Evolutionary conservation across 2,329 filamentous ascomycete species (phyloP).

Genomic region (Blastomyces emzantsi): DNA sequence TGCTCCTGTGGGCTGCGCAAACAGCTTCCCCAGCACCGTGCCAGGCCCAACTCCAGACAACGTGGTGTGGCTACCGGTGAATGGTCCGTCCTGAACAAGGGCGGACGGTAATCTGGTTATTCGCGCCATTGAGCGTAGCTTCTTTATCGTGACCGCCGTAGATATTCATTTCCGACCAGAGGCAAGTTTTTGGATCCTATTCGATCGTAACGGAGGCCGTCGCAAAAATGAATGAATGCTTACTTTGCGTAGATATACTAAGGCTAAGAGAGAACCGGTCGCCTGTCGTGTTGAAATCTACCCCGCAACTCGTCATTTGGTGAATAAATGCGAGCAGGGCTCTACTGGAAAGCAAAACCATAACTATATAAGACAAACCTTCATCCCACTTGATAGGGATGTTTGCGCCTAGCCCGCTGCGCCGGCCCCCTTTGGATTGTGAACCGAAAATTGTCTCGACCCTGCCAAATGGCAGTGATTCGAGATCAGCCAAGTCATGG

Average conservation of each 20-base stretch:
- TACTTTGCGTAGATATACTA: constrained; percentile 3
- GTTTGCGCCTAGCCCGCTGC: constrained; percentile 10
- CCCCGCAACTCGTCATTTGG: background rate
- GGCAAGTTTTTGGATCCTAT: background rate
- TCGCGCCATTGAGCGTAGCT: constrained; percentile 10
- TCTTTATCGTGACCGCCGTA: constrained; percentile 9
- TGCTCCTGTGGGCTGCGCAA: constrained; percentile 15
- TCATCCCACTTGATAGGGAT: constrained; percentile 3
- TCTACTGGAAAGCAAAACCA: background rate
- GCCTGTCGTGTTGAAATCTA: background rate
- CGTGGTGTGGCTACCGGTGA: constrained; percentile 40
- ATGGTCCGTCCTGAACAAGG: constrained; percentile 45
- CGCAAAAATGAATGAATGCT: background rate
- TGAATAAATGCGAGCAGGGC: background rate
- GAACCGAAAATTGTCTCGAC: constrained; percentile 11
- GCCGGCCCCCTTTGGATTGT: constrained; percentile 6
- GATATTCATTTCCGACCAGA: constrained; percentile 1
- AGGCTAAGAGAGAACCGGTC: background rate
- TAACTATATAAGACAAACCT: background rate
- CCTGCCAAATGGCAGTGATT: constrained; percentile 5
- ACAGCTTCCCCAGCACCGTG: constrained; percentile 15
- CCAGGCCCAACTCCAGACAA: constrained; percentile 21
- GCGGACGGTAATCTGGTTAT: constrained; percentile 41
- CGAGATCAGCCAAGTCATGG: constrained; percentile 11
- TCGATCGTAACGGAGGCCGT: background rate